Conservation (phyloP, 257 asterid species). For the Scutellaria galericulata region DNA sequence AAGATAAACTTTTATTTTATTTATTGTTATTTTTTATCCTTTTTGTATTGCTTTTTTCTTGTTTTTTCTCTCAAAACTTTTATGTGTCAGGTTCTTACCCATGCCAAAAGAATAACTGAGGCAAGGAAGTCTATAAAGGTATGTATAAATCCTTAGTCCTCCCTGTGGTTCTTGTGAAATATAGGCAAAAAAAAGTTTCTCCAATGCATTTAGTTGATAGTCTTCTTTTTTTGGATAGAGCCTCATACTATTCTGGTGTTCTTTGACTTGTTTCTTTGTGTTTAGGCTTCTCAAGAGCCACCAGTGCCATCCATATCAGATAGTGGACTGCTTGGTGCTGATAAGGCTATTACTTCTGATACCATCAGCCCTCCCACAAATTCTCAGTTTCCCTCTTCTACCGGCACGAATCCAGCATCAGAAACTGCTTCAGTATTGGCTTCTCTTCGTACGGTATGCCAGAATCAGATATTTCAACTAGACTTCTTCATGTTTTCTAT, state of each 20-base stretch:
- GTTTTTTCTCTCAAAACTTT: slow-evolving; percentile 17
- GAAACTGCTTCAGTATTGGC: slow-evolving; percentile 82
- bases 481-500: slow-evolving; percentile 10
- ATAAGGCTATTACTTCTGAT: slow-evolving; percentile 53
- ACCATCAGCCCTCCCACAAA: slow-evolving; percentile 54
- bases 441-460: slow-evolving; percentile 85
- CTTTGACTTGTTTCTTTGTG: slow-evolving; percentile 11
- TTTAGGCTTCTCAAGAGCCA: slow-evolving; percentile 62
- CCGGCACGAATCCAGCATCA: slow-evolving; percentile 54
- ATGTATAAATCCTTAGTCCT: background rate
- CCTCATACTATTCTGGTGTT: slow-evolving; percentile 22
- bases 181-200: slow-evolving; percentile 1
- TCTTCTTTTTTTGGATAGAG: background rate
- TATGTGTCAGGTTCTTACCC: slow-evolving; percentile 74
- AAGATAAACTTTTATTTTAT: background rate
- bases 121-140: slow-evolving; percentile 86
- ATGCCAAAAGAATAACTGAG: slow-evolving; percentile 86
- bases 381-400: slow-evolving; percentile 56
- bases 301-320: slow-evolving; percentile 57
- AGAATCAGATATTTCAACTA: slow-evolving; percentile 15
- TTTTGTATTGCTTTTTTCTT: slow-evolving; percentile 8
- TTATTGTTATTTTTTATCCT: background rate
- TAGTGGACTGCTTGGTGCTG: slow-evolving; percentile 54
- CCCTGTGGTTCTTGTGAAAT: slow-evolving; percentile 19
- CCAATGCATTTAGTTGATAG: slow-evolving; percentile 12